A percentile compares a stretch with the other conserved stretches of the same genome.
These are phyloP conservation scores for Sambucus nigra DNA, from an alignment of 129 eudicot species.

Conservation along the genomic window DNA sequence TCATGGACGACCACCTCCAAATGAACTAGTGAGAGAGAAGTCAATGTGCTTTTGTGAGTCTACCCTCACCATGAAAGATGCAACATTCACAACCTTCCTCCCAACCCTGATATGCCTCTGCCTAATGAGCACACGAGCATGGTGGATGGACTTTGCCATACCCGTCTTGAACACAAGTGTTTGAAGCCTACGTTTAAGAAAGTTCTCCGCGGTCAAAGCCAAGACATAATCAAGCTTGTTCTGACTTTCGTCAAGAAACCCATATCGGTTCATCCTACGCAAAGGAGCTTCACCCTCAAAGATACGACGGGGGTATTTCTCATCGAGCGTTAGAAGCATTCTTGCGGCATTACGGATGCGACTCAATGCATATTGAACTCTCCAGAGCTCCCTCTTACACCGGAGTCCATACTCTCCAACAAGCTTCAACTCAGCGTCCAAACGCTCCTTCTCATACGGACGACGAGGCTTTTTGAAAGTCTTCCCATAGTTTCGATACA, in stretches of 20 bases:
- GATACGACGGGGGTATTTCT: conserved; percentile 30
- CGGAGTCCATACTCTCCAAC: conserved; percentile 33
- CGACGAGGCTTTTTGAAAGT: conserved; percentile 31
- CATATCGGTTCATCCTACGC: conserved; percentile 29
- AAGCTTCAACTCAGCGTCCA: conserved; percentile 33
- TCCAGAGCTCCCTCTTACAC: no score
- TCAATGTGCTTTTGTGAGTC: no score
- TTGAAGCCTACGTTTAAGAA: conserved; percentile 57
- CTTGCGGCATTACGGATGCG: no score
- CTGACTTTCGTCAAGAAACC: conserved; percentile 47
- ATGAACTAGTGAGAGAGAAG: conserved; percentile 17
- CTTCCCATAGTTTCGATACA: no score
- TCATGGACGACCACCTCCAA: conserved; percentile 19
- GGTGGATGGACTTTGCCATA: no score
- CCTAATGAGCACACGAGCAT: no score
- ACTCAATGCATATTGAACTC: no score
- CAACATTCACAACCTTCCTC: conserved; percentile 16
- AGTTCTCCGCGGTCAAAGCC: no score
- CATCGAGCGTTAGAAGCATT: no score
- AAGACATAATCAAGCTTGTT: conserved; percentile 62
- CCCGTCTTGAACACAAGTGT: no score
- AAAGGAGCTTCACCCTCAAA: conserved; percentile 35
- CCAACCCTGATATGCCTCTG: conserved; percentile 29
- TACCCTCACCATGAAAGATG: conserved; percentile 22
- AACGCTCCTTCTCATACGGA: no score